Evolutionary conservation across 495 filamentous ascomycete genomes (phyloP).

Genomic region (Aspergillus sclerotiicarbonarius): DNA sequence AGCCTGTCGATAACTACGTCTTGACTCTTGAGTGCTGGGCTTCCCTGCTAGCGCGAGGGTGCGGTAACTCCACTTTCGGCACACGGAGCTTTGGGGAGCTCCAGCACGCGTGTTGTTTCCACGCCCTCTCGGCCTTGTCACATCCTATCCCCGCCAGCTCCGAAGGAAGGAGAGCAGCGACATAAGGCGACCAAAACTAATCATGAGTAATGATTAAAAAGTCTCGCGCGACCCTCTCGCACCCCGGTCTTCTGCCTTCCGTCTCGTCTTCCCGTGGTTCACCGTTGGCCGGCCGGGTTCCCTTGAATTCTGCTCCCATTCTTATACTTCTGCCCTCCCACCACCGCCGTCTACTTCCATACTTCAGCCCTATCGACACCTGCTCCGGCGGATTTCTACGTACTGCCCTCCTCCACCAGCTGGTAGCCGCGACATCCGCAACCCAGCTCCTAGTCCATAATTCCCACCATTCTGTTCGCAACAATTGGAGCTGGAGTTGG

Average conservation of each 20-base stretch:
- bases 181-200: conserved; percentile 7
- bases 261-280: conserved; percentile 11
- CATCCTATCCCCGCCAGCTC: conserved; percentile 34
- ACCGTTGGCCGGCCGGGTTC: conserved; percentile 2
- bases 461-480: neutral
- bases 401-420: neutral
- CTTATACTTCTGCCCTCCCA: conserved; percentile 8
- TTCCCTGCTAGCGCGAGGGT: conserved; percentile 8
- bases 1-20: neutral
- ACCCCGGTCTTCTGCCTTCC: conserved; percentile 8
- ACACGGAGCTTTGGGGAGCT: conserved; percentile 21
- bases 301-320: conserved; percentile 7
- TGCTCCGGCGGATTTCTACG: neutral
- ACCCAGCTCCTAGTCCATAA: conserved; percentile 2
- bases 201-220: conserved; percentile 20
- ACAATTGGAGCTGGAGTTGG: neutral
- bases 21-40: too few species aligned
- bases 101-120: conserved; percentile 22
- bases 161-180: conserved; percentile 28
- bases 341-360: conserved; percentile 6
- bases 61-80: conserved; percentile 19
- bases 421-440: conserved; percentile 4
- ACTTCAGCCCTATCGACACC: conserved; percentile 16
- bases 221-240: conserved; percentile 12
- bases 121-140: conserved; percentile 29